Conservation (phyloP, 768 basidiomycete genomes). For the Lentinula aciculospora region DNA sequence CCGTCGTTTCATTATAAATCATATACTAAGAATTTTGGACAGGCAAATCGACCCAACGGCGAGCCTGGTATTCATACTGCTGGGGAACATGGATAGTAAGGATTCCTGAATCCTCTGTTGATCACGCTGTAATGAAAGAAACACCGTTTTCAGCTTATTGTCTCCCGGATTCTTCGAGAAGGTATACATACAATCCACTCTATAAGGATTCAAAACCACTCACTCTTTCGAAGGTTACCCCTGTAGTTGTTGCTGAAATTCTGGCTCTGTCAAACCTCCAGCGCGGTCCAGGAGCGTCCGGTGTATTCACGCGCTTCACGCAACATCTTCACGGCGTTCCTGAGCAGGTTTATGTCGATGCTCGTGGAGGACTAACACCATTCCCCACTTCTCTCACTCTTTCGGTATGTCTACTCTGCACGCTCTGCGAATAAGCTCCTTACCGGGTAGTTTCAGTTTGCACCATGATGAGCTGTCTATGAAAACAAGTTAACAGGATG, state of each 20-base stretch:
- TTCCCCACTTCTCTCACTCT: slow-evolving; percentile 5
- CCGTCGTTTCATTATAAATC: neutral
- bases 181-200: neutral
- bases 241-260: neutral
- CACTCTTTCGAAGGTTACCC: neutral
- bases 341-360: slow-evolving; percentile 5
- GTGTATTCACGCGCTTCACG: slow-evolving; percentile 1
- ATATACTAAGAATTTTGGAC: neutral
- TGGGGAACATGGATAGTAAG: slow-evolving; percentile 5
- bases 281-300: neutral
- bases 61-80: neutral
- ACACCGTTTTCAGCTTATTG: neutral
- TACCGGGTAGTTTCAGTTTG: neutral
- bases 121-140: neutral
- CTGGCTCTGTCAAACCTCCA: neutral
- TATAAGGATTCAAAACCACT: neutral
- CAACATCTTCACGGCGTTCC: slow-evolving; percentile 1
- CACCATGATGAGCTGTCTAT: neutral
- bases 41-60: neutral
- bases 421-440: no score
- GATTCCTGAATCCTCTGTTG: neutral
- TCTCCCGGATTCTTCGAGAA: neutral
- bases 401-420: slow-evolving; percentile 11
- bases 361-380: slow-evolving; percentile 1
- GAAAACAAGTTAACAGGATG: neutral